Percentiles rank a stretch among this genome's conserved stretches.
Conservation (phyloP, 208 protist species). For the Trypanosoma rangeli region DNA sequence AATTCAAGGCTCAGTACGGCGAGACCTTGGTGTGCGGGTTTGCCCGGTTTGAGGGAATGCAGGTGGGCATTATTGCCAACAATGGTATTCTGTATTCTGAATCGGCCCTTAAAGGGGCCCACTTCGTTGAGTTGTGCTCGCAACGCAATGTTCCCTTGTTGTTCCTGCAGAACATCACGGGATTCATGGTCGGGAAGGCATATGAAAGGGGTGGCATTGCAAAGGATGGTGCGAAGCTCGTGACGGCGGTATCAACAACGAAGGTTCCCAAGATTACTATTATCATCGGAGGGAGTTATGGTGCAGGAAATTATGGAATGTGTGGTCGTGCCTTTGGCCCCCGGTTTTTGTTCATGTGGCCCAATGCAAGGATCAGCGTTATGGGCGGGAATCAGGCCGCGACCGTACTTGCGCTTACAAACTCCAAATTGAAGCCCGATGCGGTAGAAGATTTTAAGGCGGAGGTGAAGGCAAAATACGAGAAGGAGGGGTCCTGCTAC, state of each 20-base stretch:
- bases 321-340: slow-evolving; percentile 92
- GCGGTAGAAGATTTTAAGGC: slow-evolving; percentile 74
- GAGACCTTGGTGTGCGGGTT: slow-evolving; percentile 94
- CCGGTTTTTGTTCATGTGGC: slow-evolving; percentile 97
- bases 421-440: slow-evolving; percentile 50
- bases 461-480: slow-evolving; percentile 87
- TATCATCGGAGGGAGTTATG: slow-evolving; percentile 95
- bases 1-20: slow-evolving; percentile 95
- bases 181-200: slow-evolving; percentile 89
- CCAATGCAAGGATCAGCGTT: slow-evolving; percentile 95
- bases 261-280: slow-evolving; percentile 96
- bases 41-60: slow-evolving; percentile 89
- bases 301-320: slow-evolving; percentile 98
- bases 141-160: slow-evolving; percentile 95
- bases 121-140: slow-evolving; percentile 96
- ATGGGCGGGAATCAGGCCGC: slow-evolving; percentile 97
- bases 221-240: slow-evolving; percentile 97
- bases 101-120: slow-evolving; percentile 89
- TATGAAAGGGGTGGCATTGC: slow-evolving; percentile 95
- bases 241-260: slow-evolving; percentile 92
- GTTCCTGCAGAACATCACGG: slow-evolving; percentile 98
- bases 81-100: slow-evolving; percentile 96
- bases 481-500: slow-evolving; percentile 92
- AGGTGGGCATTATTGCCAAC: slow-evolving; percentile 97
- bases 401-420: slow-evolving; percentile 85